These are phyloP conservation scores for Sclerotinia trifoliorum DNA, from an alignment of 2,329 filamentous ascomycete species.

Conservation along the genomic window DNA sequence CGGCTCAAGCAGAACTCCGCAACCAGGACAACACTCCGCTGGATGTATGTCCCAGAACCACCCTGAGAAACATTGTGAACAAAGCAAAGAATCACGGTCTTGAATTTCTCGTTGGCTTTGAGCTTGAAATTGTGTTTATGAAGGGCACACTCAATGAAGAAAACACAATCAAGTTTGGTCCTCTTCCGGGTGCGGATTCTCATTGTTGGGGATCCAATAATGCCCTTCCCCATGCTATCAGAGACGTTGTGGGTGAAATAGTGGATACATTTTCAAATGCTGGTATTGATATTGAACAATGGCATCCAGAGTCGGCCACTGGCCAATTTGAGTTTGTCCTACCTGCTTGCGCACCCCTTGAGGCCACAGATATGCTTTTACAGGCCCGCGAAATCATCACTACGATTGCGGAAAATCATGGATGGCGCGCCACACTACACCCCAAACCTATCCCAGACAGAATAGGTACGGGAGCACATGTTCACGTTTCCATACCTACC, in stretches of 20 bases:
- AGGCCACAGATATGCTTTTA: constrained; percentile 20
- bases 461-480: constrained; percentile 6
- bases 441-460: constrained; percentile 14
- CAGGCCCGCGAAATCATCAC: constrained; percentile 18
- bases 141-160: constrained; percentile 39
- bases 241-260: constrained; percentile 64
- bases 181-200: constrained; percentile 54
- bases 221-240: constrained; percentile 55
- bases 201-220: constrained; percentile 72
- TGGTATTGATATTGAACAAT: constrained; percentile 18
- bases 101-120: constrained; percentile 69
- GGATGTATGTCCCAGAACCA: constrained; percentile 61
- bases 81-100: constrained; percentile 53
- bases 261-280: constrained; percentile 57
- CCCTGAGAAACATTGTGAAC: constrained; percentile 56
- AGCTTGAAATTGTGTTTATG: constrained; percentile 77
- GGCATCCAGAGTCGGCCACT: constrained; percentile 17
- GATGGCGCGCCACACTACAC: constrained; percentile 42
- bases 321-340: constrained; percentile 23
- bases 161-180: constrained; percentile 41
- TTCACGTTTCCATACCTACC: constrained; percentile 21
- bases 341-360: constrained; percentile 15
- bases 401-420: neutral
- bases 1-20: constrained; percentile 65
- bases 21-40: constrained; percentile 53